A percentile compares a stretch with the other conserved stretches of the same genome.
Evolutionary conservation across 2,329 filamentous ascomycete species (phyloP).

Genomic region (Cercospora berteroae): DNA sequence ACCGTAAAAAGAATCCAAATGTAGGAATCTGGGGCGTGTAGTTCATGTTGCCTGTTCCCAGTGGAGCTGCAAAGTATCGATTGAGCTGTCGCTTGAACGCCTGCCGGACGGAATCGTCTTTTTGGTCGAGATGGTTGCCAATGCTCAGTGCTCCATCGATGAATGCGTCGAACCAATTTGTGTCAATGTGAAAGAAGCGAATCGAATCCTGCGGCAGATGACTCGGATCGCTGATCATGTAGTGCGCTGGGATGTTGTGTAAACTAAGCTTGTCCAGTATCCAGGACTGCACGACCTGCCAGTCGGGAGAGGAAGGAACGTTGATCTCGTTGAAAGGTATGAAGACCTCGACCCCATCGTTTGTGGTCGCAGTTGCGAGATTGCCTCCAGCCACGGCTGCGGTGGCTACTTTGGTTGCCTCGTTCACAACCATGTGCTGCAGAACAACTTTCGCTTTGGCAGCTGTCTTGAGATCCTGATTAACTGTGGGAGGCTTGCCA

Average conservation of each 20-base stretch:
- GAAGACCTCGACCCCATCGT: not conserved
- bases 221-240: constrained; percentile 10
- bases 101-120: constrained; percentile 7
- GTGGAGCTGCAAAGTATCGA: not conserved
- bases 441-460: not conserved
- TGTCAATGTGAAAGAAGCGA: constrained; percentile 19
- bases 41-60: not conserved
- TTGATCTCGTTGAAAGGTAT: constrained; percentile 12
- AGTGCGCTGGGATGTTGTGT: constrained; percentile 15
- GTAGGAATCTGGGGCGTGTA: constrained; percentile 5
- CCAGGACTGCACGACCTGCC: constrained; percentile 13
- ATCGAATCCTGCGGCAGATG: constrained; percentile 10
- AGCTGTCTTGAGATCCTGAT: not conserved
- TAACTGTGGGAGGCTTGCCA: not conserved
- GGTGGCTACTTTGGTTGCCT: not conserved
- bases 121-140: constrained; percentile 14
- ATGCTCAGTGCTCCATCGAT: constrained; percentile 20
- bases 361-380: not conserved
- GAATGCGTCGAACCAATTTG: constrained; percentile 13
- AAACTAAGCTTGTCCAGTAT: constrained; percentile 14
- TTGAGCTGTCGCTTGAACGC: constrained; percentile 7
- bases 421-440: not conserved
- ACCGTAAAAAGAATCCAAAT: constrained; percentile 8
- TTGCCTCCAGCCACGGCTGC: not conserved
- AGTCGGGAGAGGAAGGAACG: constrained; percentile 4